Conservation (phyloP, 106 monocot genomes). For the Platanthera zijinensis region DNA sequence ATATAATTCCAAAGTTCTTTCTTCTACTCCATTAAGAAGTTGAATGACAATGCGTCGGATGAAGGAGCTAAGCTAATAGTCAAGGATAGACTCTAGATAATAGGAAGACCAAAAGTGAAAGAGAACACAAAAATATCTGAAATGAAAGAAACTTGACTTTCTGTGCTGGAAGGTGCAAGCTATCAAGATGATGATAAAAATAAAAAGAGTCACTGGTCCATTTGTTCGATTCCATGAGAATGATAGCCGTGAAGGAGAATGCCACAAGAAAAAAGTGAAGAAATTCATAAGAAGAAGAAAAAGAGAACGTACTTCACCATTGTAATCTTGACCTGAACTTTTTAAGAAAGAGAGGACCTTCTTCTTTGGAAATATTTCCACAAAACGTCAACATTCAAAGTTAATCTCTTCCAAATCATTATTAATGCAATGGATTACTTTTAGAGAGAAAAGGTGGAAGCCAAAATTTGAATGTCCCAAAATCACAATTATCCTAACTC, state of each 20-base stretch:
- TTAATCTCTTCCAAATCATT: neutral
- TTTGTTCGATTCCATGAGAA: constrained; percentile 1
- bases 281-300: neutral
- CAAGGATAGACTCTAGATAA: constrained; percentile 27
- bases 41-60: constrained; percentile 49
- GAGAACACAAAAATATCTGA: neutral
- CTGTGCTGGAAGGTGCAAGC: neutral
- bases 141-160: neutral
- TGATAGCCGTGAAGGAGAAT: neutral
- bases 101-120: neutral
- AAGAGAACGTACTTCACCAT: neutral
- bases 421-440: neutral
- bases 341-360: neutral
- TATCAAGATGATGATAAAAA: neutral
- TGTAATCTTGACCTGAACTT: neutral
- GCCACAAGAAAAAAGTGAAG: neutral
- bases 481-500: neutral
- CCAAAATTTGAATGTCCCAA: neutral
- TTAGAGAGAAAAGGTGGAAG: neutral
- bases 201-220: neutral
- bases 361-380: neutral
- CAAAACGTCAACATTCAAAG: neutral
- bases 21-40: constrained; percentile 61
- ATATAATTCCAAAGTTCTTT: constrained; percentile 27
- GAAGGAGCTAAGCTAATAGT: constrained; percentile 54